These are phyloP conservation scores for Paspalum notatum DNA, from an alignment of 176 grass and related monocot genomes.

Conservation along the genomic window DNA sequence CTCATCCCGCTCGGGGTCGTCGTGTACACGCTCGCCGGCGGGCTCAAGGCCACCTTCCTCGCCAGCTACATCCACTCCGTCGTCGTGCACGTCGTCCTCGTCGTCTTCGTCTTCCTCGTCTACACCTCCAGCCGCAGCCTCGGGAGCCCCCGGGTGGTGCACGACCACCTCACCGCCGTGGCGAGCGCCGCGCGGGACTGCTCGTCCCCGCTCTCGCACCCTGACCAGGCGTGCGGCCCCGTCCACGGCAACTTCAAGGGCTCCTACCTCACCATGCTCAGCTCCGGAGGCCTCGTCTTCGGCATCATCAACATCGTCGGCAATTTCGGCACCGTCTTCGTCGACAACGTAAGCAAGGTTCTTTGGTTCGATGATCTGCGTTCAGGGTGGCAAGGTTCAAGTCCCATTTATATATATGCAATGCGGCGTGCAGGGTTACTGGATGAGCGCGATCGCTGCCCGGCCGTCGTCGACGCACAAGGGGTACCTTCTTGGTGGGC, in stretches of 20 bases:
- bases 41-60: slow-evolving; percentile 80
- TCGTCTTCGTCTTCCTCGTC: slow-evolving; percentile 73
- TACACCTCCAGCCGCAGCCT: slow-evolving; percentile 61
- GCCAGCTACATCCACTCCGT: slow-evolving; percentile 87
- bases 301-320: slow-evolving; percentile 83
- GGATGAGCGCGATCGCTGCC: slow-evolving; percentile 84
- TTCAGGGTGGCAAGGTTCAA: not conserved
- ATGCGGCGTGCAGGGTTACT: slow-evolving; percentile 50
- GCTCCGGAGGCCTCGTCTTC: slow-evolving; percentile 78
- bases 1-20: slow-evolving; percentile 81
- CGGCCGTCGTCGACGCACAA: slow-evolving; percentile 80
- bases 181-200: slow-evolving; percentile 53
- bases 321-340: slow-evolving; percentile 82
- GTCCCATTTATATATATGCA: not conserved
- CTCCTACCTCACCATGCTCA: slow-evolving; percentile 82
- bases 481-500: slow-evolving; percentile 68
- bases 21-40: slow-evolving; percentile 75
- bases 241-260: slow-evolving; percentile 74
- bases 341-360: slow-evolving; percentile 51
- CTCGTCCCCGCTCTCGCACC: slow-evolving; percentile 52
- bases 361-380: not conserved
- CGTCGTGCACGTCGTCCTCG: slow-evolving; percentile 67
- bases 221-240: slow-evolving; percentile 63
- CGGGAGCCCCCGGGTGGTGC: slow-evolving; percentile 65
- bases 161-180: slow-evolving; percentile 58